Base-by-base conservation (phyloP, 768 basidiomycete genomes). In the Chalciporus chontae region DNA sequence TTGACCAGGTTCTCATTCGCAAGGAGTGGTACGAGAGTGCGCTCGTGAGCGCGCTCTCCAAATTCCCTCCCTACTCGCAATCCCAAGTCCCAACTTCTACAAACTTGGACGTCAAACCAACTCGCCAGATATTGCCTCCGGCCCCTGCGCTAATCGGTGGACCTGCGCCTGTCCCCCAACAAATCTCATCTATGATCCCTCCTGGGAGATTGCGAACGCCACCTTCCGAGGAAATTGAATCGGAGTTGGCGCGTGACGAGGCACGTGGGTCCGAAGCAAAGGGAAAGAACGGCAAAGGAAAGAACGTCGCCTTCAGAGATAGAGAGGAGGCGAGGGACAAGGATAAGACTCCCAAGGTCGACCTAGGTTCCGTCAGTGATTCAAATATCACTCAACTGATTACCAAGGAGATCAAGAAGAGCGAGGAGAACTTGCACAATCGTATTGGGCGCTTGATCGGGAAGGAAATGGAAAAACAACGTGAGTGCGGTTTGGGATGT, bases 391-490 rank as follows among this genome's bases (percentile, higher is more conserved):
- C 79, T 18, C 76, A 80, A 48, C 72, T 78, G 11, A 71, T 93
- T 44, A 74, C 80, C 39, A 81, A 84, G 62, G 90, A 93, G 69
- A 90, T 92, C 56, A 82, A 77, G 65, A 86, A 85, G 74, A 83
- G 87, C 37, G 90, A 94, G 67, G 88, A 90, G 61, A 90, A 71
- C 57, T 67, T 94, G 43, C 85, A 89, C 55, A 81, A 67, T 34
- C 81, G 85, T 41, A 83, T 94, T 51, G 84, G 84, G n/a, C 81
- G 85, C 39, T 70, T 91, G 45, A 83, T 94, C 56, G 78, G 78
- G 32, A 89, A 88, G 71, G 91, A 94, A 68, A 84, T 94, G 77
- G 91, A 93, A 62, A 92, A 86, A 69, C 90, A 93, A 67, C 84
- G 91, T 91, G 56, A 67, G 87, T 73, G 26, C 19, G 61, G 38